These are phyloP conservation scores for Globisporangium takayamanum DNA, from an alignment of 352 stramenopile species.

Conservation along the genomic window DNA sequence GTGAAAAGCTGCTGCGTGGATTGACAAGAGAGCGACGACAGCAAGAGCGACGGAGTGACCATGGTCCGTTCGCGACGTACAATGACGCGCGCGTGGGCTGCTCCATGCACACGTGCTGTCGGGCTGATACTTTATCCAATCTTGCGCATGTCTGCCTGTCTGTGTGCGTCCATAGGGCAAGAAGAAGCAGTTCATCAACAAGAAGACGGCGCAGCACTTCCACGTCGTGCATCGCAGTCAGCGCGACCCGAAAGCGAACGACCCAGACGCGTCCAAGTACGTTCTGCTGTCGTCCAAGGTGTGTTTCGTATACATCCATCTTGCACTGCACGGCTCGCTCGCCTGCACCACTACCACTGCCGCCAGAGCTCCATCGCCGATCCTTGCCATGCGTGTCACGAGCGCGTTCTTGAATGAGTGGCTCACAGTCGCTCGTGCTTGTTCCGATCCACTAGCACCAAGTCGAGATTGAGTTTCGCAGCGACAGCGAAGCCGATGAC, in stretches of 20 bases:
- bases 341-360: background rate
- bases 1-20: background rate
- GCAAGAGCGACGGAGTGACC: background rate
- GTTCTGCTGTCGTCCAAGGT: slow-evolving; percentile 65
- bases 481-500: slow-evolving; percentile 37
- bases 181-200: slow-evolving; percentile 86
- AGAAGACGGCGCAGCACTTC: slow-evolving; percentile 83
- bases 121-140: too few relatives aligned
- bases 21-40: background rate
- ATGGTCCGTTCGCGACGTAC: background rate
- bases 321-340: background rate
- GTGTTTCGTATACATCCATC: background rate
- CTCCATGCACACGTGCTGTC: too few relatives aligned
- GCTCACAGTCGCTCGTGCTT: background rate
- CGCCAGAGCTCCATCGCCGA: background rate
- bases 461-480: slow-evolving; percentile 58
- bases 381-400: background rate
- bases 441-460: slow-evolving; percentile 20
- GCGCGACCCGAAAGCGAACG: slow-evolving; percentile 71
- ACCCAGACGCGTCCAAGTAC: slow-evolving; percentile 80
- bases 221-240: slow-evolving; percentile 84
- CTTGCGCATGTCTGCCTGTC: background rate
- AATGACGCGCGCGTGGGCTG: too few relatives aligned
- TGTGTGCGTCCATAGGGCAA: slow-evolving; percentile 21
- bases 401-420: background rate